These are phyloP conservation scores for Boletus reticulatus DNA, from an alignment of 768 basidiomycete species.

Conservation along the genomic window DNA sequence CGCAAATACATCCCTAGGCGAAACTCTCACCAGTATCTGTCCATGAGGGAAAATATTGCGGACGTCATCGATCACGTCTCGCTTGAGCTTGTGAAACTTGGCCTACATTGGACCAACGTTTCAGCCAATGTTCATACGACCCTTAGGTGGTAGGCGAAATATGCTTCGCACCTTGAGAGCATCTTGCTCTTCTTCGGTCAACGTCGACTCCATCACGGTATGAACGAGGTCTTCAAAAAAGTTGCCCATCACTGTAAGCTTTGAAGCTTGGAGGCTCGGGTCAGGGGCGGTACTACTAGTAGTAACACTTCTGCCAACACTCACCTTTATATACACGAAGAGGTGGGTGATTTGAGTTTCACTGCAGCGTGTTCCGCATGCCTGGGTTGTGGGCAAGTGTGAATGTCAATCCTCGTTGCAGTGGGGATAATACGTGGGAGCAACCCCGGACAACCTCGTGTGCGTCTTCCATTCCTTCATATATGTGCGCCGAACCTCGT, in stretches of 20 bases:
- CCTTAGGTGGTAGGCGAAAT: too few species aligned
- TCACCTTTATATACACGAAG: background rate
- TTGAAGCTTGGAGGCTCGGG: background rate
- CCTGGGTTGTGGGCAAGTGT: background rate
- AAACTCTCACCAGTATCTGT: constrained; percentile 24
- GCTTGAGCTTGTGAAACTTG: constrained; percentile 29
- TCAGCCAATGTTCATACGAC: background rate
- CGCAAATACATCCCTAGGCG: background rate
- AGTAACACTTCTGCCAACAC: background rate
- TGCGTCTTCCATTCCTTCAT: too few species aligned
- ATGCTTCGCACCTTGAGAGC: constrained; percentile 20
- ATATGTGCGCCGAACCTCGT: too few species aligned
- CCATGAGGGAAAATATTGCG: constrained; percentile 27
- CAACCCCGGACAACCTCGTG: too few species aligned
- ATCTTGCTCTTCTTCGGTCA: constrained; percentile 23
- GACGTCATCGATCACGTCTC: constrained; percentile 29
- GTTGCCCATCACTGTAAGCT: constrained; percentile 20
- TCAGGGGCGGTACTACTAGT: background rate
- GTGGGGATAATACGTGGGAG: background rate
- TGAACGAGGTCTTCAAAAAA: constrained; percentile 31
- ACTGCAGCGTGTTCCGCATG: background rate
- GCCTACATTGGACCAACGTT: constrained; percentile 11
- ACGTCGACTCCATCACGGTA: constrained; percentile 15
- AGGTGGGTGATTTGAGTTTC: background rate
- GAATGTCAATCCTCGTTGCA: background rate